Base-by-base conservation (phyloP, 2,329 filamentous ascomycete species). In the Cladosporium sp. region DNA sequence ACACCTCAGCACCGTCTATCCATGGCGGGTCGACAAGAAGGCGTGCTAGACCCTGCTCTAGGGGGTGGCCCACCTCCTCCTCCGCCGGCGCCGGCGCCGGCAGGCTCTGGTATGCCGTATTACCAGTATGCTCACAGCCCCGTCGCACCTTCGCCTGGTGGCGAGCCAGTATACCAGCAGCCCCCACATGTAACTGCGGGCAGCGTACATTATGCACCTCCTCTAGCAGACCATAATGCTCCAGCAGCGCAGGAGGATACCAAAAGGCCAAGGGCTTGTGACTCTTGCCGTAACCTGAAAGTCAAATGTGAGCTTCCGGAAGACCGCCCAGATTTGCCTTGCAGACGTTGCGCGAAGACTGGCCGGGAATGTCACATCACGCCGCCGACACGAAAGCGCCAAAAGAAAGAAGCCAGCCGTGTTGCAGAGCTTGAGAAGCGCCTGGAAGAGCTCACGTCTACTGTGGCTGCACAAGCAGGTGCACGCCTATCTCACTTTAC, bases 371-470 rank as follows among this genome's bases (percentile, higher is more conserved):
- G 93, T 75, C 80, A 93, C 48, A 89, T 93, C 67, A 96, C 92
- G 0, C 86, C 88, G 68, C 91, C 87, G 0, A 87, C 83, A 16
- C 79, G 92, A 48, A 96, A 96, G 79, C 85, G 93, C 53, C 91
- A 94, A 81, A 96, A 94, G 82, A 96, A 96, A 83, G 93, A 91
- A 63, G 93, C 96, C 76, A 94, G 88, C 70, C 85, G 92, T 60
- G 93, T 97, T 14, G 90, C 92, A 10, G 93, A 97, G 81, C 83
- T 97, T 60, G 93, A 97, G 82, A 92, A 90, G 82, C 96, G 96
- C 81, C 94, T 97, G 69, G 92, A 97, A 80, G 91, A 90, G 10
- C 77, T 97, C 75, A 96, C 91, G 8, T 91, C 92, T 7, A 92
- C 88, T 4, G 63, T 65, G 18, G 43, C 57, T 18, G 63, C 63